Base-by-base conservation (phyloP, 2,329 filamentous ascomycete genomes). In the Fusarium agapanthi region DNA sequence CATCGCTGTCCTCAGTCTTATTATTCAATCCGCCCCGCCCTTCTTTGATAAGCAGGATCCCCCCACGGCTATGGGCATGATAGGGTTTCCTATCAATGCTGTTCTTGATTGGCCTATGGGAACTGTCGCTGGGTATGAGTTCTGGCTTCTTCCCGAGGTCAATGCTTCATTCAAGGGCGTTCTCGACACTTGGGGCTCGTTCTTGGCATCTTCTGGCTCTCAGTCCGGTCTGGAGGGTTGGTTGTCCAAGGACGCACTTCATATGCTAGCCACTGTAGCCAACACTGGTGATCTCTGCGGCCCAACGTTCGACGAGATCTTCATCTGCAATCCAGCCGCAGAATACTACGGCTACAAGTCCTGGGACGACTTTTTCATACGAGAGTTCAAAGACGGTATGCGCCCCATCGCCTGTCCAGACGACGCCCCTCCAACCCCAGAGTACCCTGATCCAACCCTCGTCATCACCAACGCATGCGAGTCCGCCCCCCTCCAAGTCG, bases 401-500 rank as follows among this genome's bases (percentile, higher is more conserved):
- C 61, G 70, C 5, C 65, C 70, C 0, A 32, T 72, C 4, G 51
- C 9, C 5, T 68, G 14, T 10, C 50, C 48, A 0, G 50, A 72
- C 5, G 28, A 68, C 6, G 18, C 40, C 7, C 15, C 48, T 28
- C 24, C 40, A 30, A 26, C 24, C 1, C 5, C 20, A 11, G 28
- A 32, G 0, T 13, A 15, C 3, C 47, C 58, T 8, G 62, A 65
- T 3, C 62, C 62, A 6, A 50, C 41, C 34, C 50, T 58, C 22
- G 43, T 65, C 22, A 45, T 72, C n/a, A 32, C 30, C 20, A 72
- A 68, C 3, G 45, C 70, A 0, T 73, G 70, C 80, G 90, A 93
- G 75, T 89, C 88, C 10, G 85, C 84, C 30, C 85, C 88, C 0
- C 88, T 86, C 72, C 82, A 84, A n/a, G 72, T 89, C 1, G 81